These are phyloP conservation scores for Fraxinus pennsylvanica DNA, from an alignment of 257 asterid genomes.

Conservation along the genomic window DNA sequence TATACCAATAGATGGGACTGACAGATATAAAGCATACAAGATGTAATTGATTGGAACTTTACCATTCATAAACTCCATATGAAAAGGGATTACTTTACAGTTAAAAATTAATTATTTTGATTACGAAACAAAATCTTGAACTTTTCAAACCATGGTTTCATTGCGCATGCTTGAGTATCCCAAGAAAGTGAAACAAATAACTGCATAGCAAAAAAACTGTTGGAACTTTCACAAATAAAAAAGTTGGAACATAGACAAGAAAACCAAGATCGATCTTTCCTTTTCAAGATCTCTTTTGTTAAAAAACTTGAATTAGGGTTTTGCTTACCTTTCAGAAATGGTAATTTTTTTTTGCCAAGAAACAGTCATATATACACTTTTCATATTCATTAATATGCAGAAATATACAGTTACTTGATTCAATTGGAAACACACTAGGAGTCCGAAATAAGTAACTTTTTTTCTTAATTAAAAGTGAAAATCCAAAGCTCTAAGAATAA, in stretches of 20 bases:
- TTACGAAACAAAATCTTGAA: neutral
- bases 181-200: constrained; percentile 9
- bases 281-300: constrained; percentile 3
- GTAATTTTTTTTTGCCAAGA: neutral
- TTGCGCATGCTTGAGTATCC: constrained; percentile 13
- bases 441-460: neutral
- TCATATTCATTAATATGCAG: neutral
- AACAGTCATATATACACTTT: neutral
- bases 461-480: neutral
- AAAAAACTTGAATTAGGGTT: neutral
- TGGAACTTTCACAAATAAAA: constrained; percentile 8
- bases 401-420: neutral
- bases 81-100: constrained; percentile 1
- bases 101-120: neutral
- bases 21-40: neutral
- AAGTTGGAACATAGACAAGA: neutral
- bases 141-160: neutral
- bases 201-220: neutral
- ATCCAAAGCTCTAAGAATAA: neutral
- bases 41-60: neutral
- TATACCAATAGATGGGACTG: neutral
- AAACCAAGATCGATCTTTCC: neutral
- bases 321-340: neutral
- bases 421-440: neutral
- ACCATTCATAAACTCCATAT: neutral